These are phyloP conservation scores for Wallacemonas sp. DNA, from an alignment of 208 protist species.

Conservation along the genomic window DNA sequence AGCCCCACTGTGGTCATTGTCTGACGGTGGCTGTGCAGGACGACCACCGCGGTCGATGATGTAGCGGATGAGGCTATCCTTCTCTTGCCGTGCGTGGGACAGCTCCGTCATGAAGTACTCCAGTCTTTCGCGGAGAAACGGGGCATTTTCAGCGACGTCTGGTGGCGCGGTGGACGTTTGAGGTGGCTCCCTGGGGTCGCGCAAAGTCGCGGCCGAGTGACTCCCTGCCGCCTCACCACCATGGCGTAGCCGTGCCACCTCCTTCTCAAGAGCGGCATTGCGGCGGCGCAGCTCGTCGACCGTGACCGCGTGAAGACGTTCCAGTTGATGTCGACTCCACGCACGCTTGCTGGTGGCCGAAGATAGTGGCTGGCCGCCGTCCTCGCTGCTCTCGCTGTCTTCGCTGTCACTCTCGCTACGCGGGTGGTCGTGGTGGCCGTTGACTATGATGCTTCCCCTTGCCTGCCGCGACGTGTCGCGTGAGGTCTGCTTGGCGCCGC, in stretches of 20 bases:
- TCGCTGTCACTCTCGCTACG: not conserved
- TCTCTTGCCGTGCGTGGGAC: constrained; percentile 26
- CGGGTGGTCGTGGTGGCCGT: not conserved
- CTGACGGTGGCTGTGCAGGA: not conserved
- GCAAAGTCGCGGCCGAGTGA: not conserved
- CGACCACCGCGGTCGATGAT: constrained; percentile 7
- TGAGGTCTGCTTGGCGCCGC: no score
- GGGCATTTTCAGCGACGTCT: not conserved
- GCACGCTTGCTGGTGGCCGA: no score
- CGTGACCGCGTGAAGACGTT: constrained; percentile 21
- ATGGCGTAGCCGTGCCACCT: constrained; percentile 22
- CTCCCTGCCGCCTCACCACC: not conserved
- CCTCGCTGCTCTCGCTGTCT: not conserved
- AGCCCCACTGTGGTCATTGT: no score
- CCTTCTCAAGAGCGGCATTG: constrained; percentile 38
- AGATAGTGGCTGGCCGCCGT: not conserved
- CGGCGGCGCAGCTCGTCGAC: constrained; percentile 55
- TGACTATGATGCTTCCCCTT: not conserved
- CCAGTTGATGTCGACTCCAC: constrained; percentile 1
- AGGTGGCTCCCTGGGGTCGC: constrained; percentile 14
- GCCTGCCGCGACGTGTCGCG: no score
- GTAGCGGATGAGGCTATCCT: constrained; percentile 24
- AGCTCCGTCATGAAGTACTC: constrained; percentile 31
- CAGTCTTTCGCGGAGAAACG: constrained; percentile 7
- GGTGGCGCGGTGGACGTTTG: constrained; percentile 7